Percentiles rank a stretch among this genome's conserved stretches.
phyloP scores from a whole-genome alignment of 2,329 filamentous ascomycete genomes.

The Epicoccum sorghinum region DNA sequence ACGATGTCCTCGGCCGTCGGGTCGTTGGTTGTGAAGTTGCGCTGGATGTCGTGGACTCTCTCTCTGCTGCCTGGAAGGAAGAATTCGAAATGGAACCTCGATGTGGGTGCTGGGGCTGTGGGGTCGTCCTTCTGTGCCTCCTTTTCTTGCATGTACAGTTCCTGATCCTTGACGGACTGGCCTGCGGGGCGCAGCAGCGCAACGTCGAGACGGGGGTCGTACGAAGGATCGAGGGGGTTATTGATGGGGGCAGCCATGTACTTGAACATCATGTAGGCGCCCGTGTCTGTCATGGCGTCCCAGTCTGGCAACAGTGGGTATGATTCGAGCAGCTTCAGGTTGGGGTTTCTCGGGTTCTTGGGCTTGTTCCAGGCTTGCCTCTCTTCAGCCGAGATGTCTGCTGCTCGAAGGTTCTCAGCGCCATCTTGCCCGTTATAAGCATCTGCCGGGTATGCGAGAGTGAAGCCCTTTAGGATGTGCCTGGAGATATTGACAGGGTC shows the following conservation, averaged over 20 bases:
- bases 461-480: slow-evolving; percentile 67
- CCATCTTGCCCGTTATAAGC: slow-evolving; percentile 72
- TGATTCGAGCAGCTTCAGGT: slow-evolving; percentile 63
- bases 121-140: slow-evolving; percentile 54
- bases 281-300: slow-evolving; percentile 63
- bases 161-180: slow-evolving; percentile 58
- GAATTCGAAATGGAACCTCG: slow-evolving; percentile 65
- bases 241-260: slow-evolving; percentile 65
- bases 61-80: slow-evolving; percentile 60
- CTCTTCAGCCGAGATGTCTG: slow-evolving; percentile 60
- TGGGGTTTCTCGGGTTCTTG: slow-evolving; percentile 63
- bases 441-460: slow-evolving; percentile 68
- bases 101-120: slow-evolving; percentile 57
- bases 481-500: slow-evolving; percentile 67
- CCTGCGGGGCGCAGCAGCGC: slow-evolving; percentile 62
- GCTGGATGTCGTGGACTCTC: slow-evolving; percentile 58
- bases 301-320: slow-evolving; percentile 68
- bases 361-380: slow-evolving; percentile 65
- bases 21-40: slow-evolving; percentile 61
- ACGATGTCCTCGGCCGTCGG: slow-evolving; percentile 55
- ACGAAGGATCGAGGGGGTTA: slow-evolving; percentile 51
- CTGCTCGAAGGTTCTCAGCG: slow-evolving; percentile 58
- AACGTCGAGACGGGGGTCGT: slow-evolving; percentile 66
- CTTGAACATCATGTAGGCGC: slow-evolving; percentile 65
- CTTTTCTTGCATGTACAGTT: slow-evolving; percentile 56